phyloP scores from a whole-genome alignment of 257 asterid genomes.

The Datura wrightii region DNA sequence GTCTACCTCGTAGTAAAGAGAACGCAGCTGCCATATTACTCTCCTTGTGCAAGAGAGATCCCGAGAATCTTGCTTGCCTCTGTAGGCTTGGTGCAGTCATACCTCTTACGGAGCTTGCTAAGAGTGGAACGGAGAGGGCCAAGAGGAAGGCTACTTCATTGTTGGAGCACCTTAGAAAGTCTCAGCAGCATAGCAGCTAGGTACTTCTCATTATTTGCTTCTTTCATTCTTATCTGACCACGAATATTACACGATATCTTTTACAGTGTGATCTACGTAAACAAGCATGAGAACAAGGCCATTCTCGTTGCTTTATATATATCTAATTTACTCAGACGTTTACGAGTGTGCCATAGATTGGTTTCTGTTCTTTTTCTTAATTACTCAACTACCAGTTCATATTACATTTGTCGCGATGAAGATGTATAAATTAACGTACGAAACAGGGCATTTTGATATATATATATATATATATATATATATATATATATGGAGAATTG shows the following conservation, averaged over 20 bases:
- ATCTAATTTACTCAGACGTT: constrained; percentile 32
- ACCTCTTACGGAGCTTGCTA: constrained; percentile 73
- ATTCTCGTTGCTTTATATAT: constrained; percentile 46
- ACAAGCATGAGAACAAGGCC: constrained; percentile 50
- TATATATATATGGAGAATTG: background rate
- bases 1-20: constrained; percentile 77
- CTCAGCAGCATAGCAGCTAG: constrained; percentile 43
- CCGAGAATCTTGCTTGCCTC: constrained; percentile 64
- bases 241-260: constrained; percentile 37
- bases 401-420: background rate
- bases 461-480: background rate
- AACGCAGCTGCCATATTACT: constrained; percentile 77
- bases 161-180: constrained; percentile 68
- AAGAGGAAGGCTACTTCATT: constrained; percentile 79
- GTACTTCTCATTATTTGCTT: constrained; percentile 31
- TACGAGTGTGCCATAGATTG: constrained; percentile 34
- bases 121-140: constrained; percentile 83
- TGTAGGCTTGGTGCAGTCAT: constrained; percentile 77
- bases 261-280: constrained; percentile 47
- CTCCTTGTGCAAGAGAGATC: constrained; percentile 77
- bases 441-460: background rate
- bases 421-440: background rate
- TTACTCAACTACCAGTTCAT: constrained; percentile 4
- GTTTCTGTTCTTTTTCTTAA: background rate
- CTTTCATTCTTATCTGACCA: constrained; percentile 45